These are phyloP conservation scores for Botrytis hyacinthi DNA, from an alignment of 2,329 filamentous ascomycete species.

Conservation along the genomic window DNA sequence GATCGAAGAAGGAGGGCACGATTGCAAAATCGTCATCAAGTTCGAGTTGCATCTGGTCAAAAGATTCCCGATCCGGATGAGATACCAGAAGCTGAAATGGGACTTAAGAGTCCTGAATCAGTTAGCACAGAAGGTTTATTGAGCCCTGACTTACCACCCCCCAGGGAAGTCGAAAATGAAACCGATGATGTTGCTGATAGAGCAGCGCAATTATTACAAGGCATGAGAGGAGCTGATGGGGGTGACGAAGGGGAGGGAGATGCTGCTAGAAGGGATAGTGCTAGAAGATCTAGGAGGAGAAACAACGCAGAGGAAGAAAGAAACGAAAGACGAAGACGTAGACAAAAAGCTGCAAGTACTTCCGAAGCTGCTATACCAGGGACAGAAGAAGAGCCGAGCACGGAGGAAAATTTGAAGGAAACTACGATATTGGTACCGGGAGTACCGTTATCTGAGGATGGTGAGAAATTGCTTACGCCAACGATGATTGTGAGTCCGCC, in stretches of 20 bases:
- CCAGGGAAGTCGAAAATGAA: conserved; percentile 32
- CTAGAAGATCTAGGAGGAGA: conserved; percentile 55
- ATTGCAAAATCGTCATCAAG: conserved; percentile 86
- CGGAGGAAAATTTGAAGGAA: conserved; percentile 24
- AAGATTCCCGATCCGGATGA: conserved; percentile 75
- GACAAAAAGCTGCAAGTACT: conserved; percentile 54
- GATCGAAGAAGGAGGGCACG: conserved; percentile 83
- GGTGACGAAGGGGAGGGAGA: conserved; percentile 51
- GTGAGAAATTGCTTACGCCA: conserved; percentile 30
- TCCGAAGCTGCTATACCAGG: conserved; percentile 24
- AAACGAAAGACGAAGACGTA: conserved; percentile 61
- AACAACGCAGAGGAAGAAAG: conserved; percentile 79
- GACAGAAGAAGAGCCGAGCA: conserved; percentile 22
- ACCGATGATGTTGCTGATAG: conserved; percentile 76
- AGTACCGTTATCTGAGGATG: conserved; percentile 22
- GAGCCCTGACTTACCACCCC: conserved; percentile 28
- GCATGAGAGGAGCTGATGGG: conserved; percentile 64
- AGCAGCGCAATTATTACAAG: conserved; percentile 79
- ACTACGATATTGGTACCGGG: conserved; percentile 17
- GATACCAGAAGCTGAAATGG: conserved; percentile 56
- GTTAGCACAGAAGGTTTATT: conserved; percentile 39
- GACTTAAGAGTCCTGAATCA: conserved; percentile 50
- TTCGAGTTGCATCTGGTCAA: conserved; percentile 84
- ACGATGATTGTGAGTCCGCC: conserved; percentile 38
- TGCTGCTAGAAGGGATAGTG: conserved; percentile 54